Conservation (phyloP, 2,329 filamentous ascomycete genomes). For the Ilyonectria robusta region DNA sequence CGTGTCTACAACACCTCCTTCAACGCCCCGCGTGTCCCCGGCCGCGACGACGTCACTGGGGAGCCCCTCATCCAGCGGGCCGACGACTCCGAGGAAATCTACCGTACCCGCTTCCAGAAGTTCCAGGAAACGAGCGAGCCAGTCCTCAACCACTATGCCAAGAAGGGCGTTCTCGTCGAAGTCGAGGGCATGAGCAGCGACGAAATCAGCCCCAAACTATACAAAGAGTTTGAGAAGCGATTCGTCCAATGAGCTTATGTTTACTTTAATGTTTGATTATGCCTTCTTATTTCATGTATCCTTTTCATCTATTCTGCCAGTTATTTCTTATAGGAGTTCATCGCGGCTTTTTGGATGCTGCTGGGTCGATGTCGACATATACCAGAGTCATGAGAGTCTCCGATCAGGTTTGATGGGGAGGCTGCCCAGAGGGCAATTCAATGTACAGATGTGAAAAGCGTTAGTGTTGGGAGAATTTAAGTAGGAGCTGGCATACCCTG, state of each 20-base stretch:
- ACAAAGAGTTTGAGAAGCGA: constrained; percentile 83
- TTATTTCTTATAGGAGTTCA: constrained; percentile 40
- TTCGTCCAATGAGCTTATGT: constrained; percentile 63
- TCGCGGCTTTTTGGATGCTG: constrained; percentile 40
- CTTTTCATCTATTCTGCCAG: constrained; percentile 25
- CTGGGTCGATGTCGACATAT: constrained; percentile 39
- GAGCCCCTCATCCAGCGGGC: constrained; percentile 85
- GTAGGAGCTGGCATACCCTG: background rate
- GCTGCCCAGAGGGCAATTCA: constrained; percentile 3
- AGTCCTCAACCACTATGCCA: constrained; percentile 89
- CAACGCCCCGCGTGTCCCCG: constrained; percentile 84
- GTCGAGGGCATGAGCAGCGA: constrained; percentile 92
- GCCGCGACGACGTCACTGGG: constrained; percentile 91
- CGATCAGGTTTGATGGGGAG: constrained; percentile 13
- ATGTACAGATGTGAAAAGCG: constrained; percentile 18
- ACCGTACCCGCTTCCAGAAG: constrained; percentile 82
- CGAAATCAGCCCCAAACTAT: constrained; percentile 94
- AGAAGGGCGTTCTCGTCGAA: constrained; percentile 86
- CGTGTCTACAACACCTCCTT: constrained; percentile 96
- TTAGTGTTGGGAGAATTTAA: background rate
- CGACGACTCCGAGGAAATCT: constrained; percentile 91
- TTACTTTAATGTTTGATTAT: constrained; percentile 22
- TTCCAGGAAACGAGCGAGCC: constrained; percentile 91
- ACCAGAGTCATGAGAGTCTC: constrained; percentile 27
- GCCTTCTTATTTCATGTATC: constrained; percentile 26